Evolutionary conservation across 2,329 filamentous ascomycete genomes (phyloP).

Genomic region (Botrytis cinerea): DNA sequence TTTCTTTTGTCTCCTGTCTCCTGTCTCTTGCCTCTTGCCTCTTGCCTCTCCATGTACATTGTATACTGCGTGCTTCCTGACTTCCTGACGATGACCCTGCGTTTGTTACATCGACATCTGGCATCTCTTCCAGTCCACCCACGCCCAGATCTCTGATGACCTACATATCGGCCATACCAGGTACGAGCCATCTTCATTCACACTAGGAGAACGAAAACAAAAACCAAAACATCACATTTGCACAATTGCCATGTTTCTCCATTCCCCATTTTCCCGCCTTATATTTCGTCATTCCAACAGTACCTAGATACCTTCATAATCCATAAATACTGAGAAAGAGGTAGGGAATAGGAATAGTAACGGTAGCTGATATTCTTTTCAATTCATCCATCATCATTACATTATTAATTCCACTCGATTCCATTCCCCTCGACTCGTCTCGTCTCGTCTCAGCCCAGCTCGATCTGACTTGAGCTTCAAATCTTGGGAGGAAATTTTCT

Average conservation of each 20-base stretch:
- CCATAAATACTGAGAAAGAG: neutral
- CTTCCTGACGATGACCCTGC: too few relatives aligned
- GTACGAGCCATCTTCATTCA: neutral
- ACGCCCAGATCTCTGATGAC: neutral
- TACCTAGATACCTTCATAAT: neutral
- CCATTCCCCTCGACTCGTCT: neutral
- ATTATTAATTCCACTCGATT: neutral
- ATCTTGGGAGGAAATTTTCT: neutral
- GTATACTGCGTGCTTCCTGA: too few relatives aligned
- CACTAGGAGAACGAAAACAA: too few relatives aligned
- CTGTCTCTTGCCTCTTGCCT: neutral
- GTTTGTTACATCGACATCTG: too few relatives aligned
- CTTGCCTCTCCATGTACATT: neutral
- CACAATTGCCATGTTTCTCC: constrained; percentile 4
- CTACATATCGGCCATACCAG: neutral
- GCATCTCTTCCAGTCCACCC: neutral
- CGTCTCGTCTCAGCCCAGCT: neutral
- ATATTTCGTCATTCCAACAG: neutral
- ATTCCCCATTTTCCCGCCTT: neutral
- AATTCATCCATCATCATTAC: neutral
- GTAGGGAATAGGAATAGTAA: neutral
- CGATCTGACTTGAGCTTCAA: neutral
- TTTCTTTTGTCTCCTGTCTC: neutral
- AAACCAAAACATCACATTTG: neutral
- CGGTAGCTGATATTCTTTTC: neutral